phyloP scores from a whole-genome alignment of 2,329 filamentous ascomycete species.

The Penicillium thymicola region DNA sequence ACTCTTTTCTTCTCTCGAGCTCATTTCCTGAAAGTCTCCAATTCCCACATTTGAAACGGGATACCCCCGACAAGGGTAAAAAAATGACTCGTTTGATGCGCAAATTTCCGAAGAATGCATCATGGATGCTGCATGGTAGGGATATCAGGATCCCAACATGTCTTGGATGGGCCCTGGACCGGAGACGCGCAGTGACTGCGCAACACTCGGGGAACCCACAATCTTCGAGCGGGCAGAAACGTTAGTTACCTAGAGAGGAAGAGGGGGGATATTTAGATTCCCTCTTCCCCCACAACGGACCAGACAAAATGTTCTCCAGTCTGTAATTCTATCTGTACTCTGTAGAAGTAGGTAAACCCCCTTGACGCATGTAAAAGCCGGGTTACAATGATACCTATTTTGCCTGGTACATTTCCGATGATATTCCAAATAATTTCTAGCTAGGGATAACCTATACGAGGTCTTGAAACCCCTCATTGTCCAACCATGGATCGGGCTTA shows the following conservation, averaged over 20 bases:
- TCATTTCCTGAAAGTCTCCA: background rate
- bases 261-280: background rate
- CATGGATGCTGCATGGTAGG: background rate
- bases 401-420: background rate
- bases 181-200: conserved; percentile 10
- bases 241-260: background rate
- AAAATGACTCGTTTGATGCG: background rate
- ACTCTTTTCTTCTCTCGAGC: background rate
- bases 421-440: background rate
- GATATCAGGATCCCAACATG: background rate
- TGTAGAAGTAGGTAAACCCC: background rate
- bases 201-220: conserved; percentile 3
- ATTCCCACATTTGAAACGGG: background rate
- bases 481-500: conserved; percentile 1
- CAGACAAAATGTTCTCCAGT: background rate
- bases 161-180: conserved; percentile 4
- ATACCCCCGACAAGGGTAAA: background rate
- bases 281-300: conserved; percentile 9
- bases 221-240: background rate
- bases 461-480: background rate
- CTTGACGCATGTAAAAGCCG: background rate
- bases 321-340: background rate
- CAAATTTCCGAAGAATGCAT: background rate
- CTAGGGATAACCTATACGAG: no score
- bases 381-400: background rate